phyloP scores from a whole-genome alignment of 83 land plant genomes.

The Thuja plicata region DNA sequence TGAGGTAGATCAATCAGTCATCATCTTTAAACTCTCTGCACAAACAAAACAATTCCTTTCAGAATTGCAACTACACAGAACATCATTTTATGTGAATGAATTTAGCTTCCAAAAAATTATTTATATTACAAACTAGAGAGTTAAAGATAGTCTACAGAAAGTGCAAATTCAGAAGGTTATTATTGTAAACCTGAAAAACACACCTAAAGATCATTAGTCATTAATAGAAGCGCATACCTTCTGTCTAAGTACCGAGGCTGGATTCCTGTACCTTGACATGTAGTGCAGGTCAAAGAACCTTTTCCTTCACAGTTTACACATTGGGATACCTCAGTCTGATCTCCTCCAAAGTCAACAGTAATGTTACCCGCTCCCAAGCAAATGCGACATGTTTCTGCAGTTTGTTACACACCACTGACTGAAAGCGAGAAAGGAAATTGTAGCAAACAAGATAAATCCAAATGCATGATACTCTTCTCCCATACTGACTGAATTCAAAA shows the following conservation, averaged over 20 bases:
- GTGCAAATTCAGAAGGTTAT: not conserved
- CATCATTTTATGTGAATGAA: not conserved
- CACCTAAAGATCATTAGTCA: not conserved
- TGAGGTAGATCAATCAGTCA: slow-evolving; percentile 25
- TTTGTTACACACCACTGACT: not conserved
- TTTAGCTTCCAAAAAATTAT: not conserved
- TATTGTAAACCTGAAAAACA: not conserved
- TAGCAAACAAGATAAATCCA: not conserved
- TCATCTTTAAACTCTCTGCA: slow-evolving; percentile 67
- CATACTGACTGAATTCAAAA: not conserved
- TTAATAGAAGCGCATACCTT: slow-evolving; percentile 43
- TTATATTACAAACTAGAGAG: not conserved
- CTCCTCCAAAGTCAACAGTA: slow-evolving; percentile 81
- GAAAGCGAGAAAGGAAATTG: not conserved
- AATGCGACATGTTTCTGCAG: slow-evolving; percentile 87
- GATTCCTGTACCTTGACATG: slow-evolving; percentile 93
- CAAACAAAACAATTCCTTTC: not conserved
- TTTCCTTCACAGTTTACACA: slow-evolving; percentile 95
- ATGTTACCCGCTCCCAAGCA: slow-evolving; percentile 81
- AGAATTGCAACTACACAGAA: not conserved
- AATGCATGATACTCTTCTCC: not conserved
- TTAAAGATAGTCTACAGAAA: not conserved
- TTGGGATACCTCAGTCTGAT: slow-evolving; percentile 72
- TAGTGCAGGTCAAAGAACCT: slow-evolving; percentile 92
- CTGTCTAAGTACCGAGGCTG: slow-evolving; percentile 98